Evolutionary conservation across 352 stramenopile genomes (phyloP).

Genomic region (Globisporangium irregulare): DNA sequence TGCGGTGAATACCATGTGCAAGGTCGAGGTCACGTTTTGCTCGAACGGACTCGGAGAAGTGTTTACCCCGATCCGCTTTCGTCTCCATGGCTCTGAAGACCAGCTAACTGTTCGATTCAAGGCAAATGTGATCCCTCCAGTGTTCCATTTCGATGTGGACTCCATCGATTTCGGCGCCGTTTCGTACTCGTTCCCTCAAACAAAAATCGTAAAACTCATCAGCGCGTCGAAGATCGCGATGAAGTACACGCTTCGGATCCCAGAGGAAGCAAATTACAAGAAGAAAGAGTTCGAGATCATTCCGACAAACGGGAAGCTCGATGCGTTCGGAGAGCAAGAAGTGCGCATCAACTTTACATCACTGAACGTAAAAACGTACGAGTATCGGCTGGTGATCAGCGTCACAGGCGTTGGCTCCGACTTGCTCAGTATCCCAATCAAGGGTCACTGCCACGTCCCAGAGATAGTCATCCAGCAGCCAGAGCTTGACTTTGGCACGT

Average conservation of each 20-base stretch:
- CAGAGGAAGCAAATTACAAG: constrained; percentile 89
- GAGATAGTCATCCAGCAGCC: constrained; percentile 57
- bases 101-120: constrained; percentile 82
- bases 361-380: constrained; percentile 88
- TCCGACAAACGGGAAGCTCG: constrained; percentile 70
- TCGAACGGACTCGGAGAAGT: constrained; percentile 87
- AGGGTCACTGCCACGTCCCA: constrained; percentile 86
- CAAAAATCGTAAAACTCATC: constrained; percentile 69
- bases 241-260: constrained; percentile 86
- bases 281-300: constrained; percentile 90
- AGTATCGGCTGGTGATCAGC: constrained; percentile 91
- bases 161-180: constrained; percentile 91
- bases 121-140: constrained; percentile 90
- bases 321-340: constrained; percentile 74
- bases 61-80: constrained; percentile 81
- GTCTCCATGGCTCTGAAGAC: constrained; percentile 86
- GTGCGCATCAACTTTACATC: constrained; percentile 88
- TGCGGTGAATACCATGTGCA: constrained; percentile 74
- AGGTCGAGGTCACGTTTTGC: constrained; percentile 85
- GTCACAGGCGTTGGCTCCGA: constrained; percentile 89
- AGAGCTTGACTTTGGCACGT: constrained; percentile 88
- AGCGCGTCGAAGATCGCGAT: constrained; percentile 95
- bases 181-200: constrained; percentile 89
- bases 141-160: constrained; percentile 91
- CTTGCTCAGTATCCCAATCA: constrained; percentile 87